phyloP scores from a whole-genome alignment of 179 eudicot genomes.

The Kewa caespitosa region DNA sequence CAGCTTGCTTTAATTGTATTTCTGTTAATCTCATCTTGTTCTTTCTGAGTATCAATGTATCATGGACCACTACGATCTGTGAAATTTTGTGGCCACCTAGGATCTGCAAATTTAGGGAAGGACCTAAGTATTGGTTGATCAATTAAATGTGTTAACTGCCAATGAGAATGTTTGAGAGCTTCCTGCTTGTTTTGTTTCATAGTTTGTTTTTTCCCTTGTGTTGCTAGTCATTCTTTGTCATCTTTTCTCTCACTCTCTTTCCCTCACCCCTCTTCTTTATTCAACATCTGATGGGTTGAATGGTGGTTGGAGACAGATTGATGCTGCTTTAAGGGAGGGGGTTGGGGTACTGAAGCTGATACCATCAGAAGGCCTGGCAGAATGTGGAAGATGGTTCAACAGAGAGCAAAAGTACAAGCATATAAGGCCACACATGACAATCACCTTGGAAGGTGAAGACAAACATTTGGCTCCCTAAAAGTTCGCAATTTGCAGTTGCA shows the following conservation, averaged over 20 bases:
- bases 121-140: too few relatives aligned
- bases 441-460: conserved; percentile 16
- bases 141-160: too few relatives aligned
- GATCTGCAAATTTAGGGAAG: too few relatives aligned
- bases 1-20: too few relatives aligned
- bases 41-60: too few relatives aligned
- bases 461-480: conserved; percentile 7
- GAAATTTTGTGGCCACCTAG: too few relatives aligned
- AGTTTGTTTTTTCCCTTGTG: too few relatives aligned
- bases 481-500: conserved; percentile 1
- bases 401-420: conserved; percentile 82
- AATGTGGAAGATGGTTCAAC: conserved; percentile 69
- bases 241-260: background rate
- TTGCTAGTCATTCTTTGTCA: background rate
- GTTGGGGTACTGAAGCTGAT: conserved; percentile 49
- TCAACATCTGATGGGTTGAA: background rate
- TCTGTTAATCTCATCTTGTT: too few relatives aligned
- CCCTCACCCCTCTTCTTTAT: background rate
- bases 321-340: conserved; percentile 69
- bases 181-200: too few relatives aligned
- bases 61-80: too few relatives aligned
- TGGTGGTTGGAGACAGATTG: conserved; percentile 46
- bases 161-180: too few relatives aligned
- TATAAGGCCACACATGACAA: conserved; percentile 44
- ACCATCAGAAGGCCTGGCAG: conserved; percentile 51